Conservation (phyloP, 2,329 filamentous ascomycete genomes). For the Stenocarpella maydis region DNA sequence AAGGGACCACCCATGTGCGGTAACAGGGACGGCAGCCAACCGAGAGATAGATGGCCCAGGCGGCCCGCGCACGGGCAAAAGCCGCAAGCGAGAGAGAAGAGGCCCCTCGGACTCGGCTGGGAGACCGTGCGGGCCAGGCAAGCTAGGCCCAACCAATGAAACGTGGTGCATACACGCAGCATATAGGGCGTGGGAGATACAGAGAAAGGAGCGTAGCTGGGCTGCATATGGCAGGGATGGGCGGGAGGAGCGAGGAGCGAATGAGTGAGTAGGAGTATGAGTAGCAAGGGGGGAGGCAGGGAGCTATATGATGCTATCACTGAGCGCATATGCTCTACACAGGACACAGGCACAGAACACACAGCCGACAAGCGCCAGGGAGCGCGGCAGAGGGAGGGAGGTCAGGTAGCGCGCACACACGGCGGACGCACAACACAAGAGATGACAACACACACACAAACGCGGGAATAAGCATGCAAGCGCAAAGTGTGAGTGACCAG, state of each 20-base stretch:
- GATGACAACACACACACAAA: background rate
- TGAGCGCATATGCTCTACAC: background rate
- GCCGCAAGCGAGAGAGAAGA: background rate
- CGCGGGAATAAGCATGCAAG: slow-evolving; percentile 6
- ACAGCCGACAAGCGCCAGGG: slow-evolving; percentile 19
- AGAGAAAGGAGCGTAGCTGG: background rate
- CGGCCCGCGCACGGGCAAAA: background rate
- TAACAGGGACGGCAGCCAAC: background rate
- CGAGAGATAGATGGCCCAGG: background rate
- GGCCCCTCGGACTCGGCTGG: background rate
- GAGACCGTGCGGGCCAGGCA: background rate
- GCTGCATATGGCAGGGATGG: background rate
- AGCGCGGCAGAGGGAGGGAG: background rate
- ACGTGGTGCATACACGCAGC: background rate
- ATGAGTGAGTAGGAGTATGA: background rate
- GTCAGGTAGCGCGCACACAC: slow-evolving; percentile 1
- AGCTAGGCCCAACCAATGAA: background rate
- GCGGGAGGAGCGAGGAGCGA: no score
- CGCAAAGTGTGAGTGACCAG: no score
- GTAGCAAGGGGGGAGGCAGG: no score
- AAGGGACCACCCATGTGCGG: background rate
- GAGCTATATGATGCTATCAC: background rate
- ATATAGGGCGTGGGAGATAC: background rate
- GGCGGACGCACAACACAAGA: background rate
- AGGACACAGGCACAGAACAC: background rate